Conservation (phyloP, 768 basidiomycete species). For the Trametes villosa region DNA sequence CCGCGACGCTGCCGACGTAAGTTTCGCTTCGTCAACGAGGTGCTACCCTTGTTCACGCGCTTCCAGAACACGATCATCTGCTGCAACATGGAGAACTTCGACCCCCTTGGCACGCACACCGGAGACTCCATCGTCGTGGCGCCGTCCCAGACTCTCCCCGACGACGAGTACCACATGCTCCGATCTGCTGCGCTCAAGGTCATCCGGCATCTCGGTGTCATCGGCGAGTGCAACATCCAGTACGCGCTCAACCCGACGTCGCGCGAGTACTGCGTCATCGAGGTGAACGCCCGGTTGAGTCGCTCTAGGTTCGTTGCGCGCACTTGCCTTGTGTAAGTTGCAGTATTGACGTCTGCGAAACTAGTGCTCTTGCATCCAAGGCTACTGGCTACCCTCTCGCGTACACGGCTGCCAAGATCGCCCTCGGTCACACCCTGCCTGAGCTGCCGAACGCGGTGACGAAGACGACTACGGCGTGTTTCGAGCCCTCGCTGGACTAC, state of each 20-base stretch:
- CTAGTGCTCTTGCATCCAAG: slow-evolving; percentile 93
- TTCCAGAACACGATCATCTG: slow-evolving; percentile 96
- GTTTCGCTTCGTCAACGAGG: slow-evolving; percentile 35
- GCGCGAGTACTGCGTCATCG: slow-evolving; percentile 96
- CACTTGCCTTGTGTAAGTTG: not conserved
- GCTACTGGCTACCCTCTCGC: slow-evolving; percentile 99
- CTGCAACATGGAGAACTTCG: slow-evolving; percentile 99
- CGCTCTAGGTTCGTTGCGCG: slow-evolving; percentile 66
- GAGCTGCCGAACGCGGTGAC: slow-evolving; percentile 99
- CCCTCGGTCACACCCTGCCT: slow-evolving; percentile 94
- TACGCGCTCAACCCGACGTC: slow-evolving; percentile 95
- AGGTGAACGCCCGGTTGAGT: slow-evolving; percentile 94
- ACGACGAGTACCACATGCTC: slow-evolving; percentile 99
- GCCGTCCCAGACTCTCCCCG: slow-evolving; percentile 95
- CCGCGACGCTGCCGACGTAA: slow-evolving; percentile 93
- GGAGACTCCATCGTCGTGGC: slow-evolving; percentile 99
- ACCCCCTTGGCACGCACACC: slow-evolving; percentile 97
- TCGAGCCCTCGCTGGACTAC: slow-evolving; percentile 98
- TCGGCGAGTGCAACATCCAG: slow-evolving; percentile 97
- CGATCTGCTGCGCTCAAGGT: slow-evolving; percentile 94
- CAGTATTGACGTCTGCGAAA: slow-evolving; percentile 15
- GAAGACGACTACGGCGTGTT: slow-evolving; percentile 98
- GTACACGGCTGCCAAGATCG: slow-evolving; percentile 99
- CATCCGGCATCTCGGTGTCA: slow-evolving; percentile 85
- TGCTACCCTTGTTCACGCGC: not conserved